These are phyloP conservation scores for Corchorus capsularis DNA, from an alignment of 345 rosid species.

Conservation along the genomic window DNA sequence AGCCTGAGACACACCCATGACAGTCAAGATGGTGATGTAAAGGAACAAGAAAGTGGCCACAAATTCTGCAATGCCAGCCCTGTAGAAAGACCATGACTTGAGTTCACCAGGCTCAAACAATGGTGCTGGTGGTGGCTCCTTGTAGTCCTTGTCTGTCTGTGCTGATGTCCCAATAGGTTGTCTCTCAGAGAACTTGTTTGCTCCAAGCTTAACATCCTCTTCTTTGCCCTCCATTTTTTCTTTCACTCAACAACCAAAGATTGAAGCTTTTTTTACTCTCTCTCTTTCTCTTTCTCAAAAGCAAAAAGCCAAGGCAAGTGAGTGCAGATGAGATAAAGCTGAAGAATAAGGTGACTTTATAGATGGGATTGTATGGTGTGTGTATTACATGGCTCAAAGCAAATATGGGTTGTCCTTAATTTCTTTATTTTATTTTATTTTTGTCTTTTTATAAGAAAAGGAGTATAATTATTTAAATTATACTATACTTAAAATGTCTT, in stretches of 20 bases:
- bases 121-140: conserved; percentile 62
- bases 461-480: background rate
- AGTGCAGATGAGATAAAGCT: background rate
- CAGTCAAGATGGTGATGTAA: conserved; percentile 63
- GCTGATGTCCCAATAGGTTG: conserved; percentile 72
- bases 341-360: conserved; percentile 33
- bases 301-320: background rate
- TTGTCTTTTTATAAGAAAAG: background rate
- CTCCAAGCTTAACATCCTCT: conserved; percentile 68
- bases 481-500: background rate
- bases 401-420: conserved; percentile 13
- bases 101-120: conserved; percentile 68
- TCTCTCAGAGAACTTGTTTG: conserved; percentile 69
- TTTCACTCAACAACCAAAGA: background rate
- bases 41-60: conserved; percentile 69
- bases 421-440: background rate
- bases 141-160: conserved; percentile 55
- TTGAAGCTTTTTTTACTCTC: background rate
- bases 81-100: conserved; percentile 69
- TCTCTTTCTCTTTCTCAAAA: conserved; percentile 17
- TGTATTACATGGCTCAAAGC: conserved; percentile 5
- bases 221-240: conserved; percentile 67
- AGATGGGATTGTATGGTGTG: conserved; percentile 6
- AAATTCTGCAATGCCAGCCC: conserved; percentile 74
- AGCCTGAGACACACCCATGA: conserved; percentile 59